Base-by-base conservation (phyloP, 768 basidiomycete genomes). In the Boletus tomentosulus region DNA sequence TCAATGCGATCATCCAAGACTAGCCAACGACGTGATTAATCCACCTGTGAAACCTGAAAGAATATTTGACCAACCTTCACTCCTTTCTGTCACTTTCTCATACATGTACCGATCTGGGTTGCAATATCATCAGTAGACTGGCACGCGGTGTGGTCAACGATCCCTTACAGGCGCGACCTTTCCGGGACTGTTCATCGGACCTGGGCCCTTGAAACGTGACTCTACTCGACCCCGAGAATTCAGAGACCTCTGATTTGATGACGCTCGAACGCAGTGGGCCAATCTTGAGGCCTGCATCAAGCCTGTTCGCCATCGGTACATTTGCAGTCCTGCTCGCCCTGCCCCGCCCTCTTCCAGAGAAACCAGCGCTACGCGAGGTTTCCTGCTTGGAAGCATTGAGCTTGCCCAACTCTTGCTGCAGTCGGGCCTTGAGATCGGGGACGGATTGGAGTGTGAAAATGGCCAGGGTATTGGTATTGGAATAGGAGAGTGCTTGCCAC, bases 1-100 rank as follows among this genome's bases (percentile, higher is more conserved):
- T 97, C 91, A 64, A 99, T 96, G 53, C 85, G 75, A 53, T 86
- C 83, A 62, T 98, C 95, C 50, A 99, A 81, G 15, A 74, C 92
- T 95, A 63, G 27, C 39, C 25, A 35, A 52, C 15, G 4, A 13
- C 43, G 22, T 5, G 44, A 44, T 57, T 43, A 53, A 48, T 34
- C 25, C 28, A 16, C 6, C 22, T 37, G 25, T 15, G 6, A 42
- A 35, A 28, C 28, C 13, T 3, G 24, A 31, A 27, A 27, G 48
- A 35, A 41, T 11, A 61, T 68, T 46, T 60, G 13, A 31, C 16
- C 31, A 19, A 92, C 93, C 85, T 78, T 87, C 87, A 57, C 91
- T 87, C 44, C 94, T 77, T 64, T 90, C 89, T 2, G 83, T 82
- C 25, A 88, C 77, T 72, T 91, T 93, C 69, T 98, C 94, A 64